A percentile compares a stretch with the other conserved stretches of the same genome.
These are phyloP conservation scores for Sanghuangporus baumii DNA, from an alignment of 1,284 basidiomycete genomes.

Conservation along the genomic window DNA sequence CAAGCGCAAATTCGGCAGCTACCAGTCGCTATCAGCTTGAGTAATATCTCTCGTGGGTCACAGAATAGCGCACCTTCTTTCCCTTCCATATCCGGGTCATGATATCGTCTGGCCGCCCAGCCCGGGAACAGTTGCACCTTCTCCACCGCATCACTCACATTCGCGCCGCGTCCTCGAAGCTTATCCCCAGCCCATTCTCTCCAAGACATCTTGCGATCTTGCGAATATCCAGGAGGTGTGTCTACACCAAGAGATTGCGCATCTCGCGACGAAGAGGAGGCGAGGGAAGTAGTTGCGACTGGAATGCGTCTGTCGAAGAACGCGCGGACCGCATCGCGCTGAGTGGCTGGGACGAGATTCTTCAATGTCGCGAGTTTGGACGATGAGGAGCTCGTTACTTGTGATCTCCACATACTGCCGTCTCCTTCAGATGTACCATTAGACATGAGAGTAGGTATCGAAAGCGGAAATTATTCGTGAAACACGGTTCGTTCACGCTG, in stretches of 20 bases:
- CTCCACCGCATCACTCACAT: constrained; percentile 24
- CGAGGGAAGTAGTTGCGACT: background rate
- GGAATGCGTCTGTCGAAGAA: constrained; percentile 20
- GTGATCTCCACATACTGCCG: constrained; percentile 5
- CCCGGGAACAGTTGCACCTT: constrained; percentile 35
- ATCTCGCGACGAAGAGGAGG: constrained; percentile 4
- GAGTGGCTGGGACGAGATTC: constrained; percentile 31
- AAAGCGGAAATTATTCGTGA: background rate
- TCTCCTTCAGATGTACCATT: background rate
- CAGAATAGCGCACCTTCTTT: constrained; percentile 15
- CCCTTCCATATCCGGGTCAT: constrained; percentile 14
- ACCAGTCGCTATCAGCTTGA: background rate
- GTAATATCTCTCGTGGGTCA: background rate
- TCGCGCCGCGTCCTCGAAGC: constrained; percentile 26
- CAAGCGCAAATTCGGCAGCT: constrained; percentile 50
- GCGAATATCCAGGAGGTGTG: constrained; percentile 19
- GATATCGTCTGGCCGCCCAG: constrained; percentile 35
- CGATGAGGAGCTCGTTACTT: constrained; percentile 22
- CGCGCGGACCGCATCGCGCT: constrained; percentile 30
- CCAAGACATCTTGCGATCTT: constrained; percentile 31
- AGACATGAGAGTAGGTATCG: constrained; percentile 1
- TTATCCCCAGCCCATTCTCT: constrained; percentile 46
- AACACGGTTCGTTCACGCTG: background rate
- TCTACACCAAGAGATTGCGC: background rate
- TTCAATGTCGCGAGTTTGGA: constrained; percentile 35